Conservation (phyloP, 352 stramenopile genomes). For the Phytophthora vignae region DNA sequence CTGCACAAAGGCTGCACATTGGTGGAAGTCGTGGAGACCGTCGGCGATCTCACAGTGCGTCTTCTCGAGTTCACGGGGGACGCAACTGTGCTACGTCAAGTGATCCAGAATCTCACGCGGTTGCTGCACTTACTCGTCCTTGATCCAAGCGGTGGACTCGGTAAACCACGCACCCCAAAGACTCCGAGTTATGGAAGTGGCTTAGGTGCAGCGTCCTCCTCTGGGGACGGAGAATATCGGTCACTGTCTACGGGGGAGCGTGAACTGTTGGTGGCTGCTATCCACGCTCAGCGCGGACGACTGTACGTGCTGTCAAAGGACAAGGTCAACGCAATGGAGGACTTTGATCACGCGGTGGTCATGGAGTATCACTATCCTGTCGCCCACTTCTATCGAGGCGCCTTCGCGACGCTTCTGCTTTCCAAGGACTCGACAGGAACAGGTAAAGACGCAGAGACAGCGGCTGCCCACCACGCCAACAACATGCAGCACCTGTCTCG, state of each 20-base stretch:
- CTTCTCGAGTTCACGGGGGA: conserved; percentile 77
- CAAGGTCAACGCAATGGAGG: conserved; percentile 46
- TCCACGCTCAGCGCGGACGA: conserved; percentile 70
- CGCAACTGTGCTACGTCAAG: conserved; percentile 61
- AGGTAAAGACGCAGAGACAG: conserved; percentile 28
- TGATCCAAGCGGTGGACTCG: conserved; percentile 45
- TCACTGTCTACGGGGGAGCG: conserved; percentile 48
- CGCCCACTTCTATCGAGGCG: conserved; percentile 80
- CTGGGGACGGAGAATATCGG: conserved; percentile 11
- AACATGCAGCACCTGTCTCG: conserved; percentile 70
- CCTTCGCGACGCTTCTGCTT: conserved; percentile 59
- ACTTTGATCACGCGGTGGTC: conserved; percentile 80
- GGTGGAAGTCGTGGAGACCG: conserved; percentile 77
- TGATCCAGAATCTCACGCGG: conserved; percentile 70
- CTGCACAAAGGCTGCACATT: conserved; percentile 77
- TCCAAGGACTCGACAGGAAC: conserved; percentile 27
- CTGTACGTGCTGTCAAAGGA: conserved; percentile 72
- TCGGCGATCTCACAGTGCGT: conserved; percentile 72
- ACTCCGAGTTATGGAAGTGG: conserved; percentile 26
- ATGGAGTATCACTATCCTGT: conserved; percentile 85
- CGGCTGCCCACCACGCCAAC: conserved; percentile 38
- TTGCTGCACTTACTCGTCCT: conserved; percentile 61
- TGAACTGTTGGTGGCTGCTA: conserved; percentile 61
- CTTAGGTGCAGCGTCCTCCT: conserved; percentile 9
- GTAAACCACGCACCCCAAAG: conserved; percentile 19